These are phyloP conservation scores for Candida boleticola DNA, from an alignment of 805 yeast genomes.

Conservation along the genomic window DNA sequence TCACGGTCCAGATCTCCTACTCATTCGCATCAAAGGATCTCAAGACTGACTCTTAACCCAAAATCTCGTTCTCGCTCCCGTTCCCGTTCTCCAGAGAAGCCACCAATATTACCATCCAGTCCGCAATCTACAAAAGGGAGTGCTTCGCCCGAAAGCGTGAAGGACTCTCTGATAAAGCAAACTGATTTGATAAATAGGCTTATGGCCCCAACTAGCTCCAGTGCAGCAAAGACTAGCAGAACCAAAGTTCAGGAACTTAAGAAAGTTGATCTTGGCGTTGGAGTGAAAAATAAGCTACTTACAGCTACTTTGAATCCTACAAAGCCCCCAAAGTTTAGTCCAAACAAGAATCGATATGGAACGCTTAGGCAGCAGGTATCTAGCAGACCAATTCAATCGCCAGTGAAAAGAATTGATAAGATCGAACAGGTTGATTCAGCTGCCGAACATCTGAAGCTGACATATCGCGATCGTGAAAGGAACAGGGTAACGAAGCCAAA, in stretches of 20 bases:
- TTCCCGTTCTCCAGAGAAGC: no score
- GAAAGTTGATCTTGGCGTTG: constrained; percentile 4
- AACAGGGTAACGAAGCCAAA: constrained; percentile 16
- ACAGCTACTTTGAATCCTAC: constrained; percentile 35
- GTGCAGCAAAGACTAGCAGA: constrained; percentile 23
- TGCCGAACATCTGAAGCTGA: neutral
- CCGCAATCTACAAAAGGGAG: neutral
- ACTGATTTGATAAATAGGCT: constrained; percentile 17
- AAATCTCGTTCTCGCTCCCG: no score
- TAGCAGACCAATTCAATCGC: constrained; percentile 11
- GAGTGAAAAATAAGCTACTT: constrained; percentile 30
- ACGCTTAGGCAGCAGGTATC: constrained; percentile 9
- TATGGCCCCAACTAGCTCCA: constrained; percentile 29
- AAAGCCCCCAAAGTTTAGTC: constrained; percentile 23
- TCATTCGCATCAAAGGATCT: no score
- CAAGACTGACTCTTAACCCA: no score
- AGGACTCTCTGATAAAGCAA: neutral
- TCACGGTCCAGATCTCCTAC: no score
- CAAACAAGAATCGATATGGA: constrained; percentile 11
- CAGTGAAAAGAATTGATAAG: constrained; percentile 10
- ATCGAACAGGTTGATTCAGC: neutral
- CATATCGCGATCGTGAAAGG: neutral
- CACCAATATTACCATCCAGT: no score
- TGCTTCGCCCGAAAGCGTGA: no score
- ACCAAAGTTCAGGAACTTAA: neutral